phyloP scores from a whole-genome alignment of 495 filamentous ascomycete genomes.

The Podospora fimiseda region DNA sequence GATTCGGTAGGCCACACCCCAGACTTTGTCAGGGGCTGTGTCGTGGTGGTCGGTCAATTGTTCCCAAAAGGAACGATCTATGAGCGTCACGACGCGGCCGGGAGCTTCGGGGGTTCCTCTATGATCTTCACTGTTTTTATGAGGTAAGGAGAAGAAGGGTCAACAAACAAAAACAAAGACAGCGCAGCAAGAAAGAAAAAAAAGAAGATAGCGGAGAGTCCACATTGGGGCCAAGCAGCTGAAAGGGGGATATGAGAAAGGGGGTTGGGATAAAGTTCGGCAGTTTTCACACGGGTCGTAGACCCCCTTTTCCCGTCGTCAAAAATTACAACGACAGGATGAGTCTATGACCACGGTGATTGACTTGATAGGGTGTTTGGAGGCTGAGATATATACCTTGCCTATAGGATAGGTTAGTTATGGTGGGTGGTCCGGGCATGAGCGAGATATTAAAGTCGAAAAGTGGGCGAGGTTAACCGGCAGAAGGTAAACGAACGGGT shows the following conservation, averaged over 20 bases:
- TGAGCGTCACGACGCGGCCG: conserved; percentile 89
- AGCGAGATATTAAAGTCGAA: conserved; percentile 1
- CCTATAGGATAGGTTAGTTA: conserved; percentile 38
- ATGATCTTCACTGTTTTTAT: conserved; percentile 74
- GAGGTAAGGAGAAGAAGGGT: neutral
- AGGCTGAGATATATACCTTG: conserved; percentile 40
- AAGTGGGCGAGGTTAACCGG: neutral
- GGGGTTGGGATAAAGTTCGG: neutral
- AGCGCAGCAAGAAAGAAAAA: neutral
- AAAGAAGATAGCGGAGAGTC: neutral
- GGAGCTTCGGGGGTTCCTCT: conserved; percentile 82
- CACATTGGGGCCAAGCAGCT: neutral
- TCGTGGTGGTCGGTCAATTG: conserved; percentile 64
- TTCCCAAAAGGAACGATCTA: conserved; percentile 74
- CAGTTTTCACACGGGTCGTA: neutral
- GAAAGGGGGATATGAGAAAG: neutral
- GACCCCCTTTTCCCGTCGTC: neutral
- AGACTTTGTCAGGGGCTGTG: conserved; percentile 59
- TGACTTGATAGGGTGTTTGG: neutral
- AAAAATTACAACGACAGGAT: neutral
- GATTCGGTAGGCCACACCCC: conserved; percentile 94
- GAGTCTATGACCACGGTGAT: conserved; percentile 6
- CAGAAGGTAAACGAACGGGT: neutral
- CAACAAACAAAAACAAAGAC: neutral
- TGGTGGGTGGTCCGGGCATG: conserved; percentile 10